Evolutionary conservation across 2,329 filamentous ascomycete genomes (phyloP), one percentile per base, ranked within the genome.

Genomic region (Talaromyces verruculosus): DNA sequence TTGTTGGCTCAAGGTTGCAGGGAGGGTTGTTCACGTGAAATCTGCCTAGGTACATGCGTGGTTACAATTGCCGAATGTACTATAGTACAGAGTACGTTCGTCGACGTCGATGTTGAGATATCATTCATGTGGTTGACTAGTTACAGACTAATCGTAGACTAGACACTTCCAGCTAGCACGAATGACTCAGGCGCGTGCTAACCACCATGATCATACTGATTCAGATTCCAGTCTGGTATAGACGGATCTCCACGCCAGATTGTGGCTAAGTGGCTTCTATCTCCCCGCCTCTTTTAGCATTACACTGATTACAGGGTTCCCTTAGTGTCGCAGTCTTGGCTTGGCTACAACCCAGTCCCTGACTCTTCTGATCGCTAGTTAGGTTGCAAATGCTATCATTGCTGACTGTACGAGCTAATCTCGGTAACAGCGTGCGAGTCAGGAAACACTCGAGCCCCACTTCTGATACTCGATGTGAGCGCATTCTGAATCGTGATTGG

Each of bases 131-230:
- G 22, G 22, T 49, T 49, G 45, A 8, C 45, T 28, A 47, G 10
- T 17, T 17, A 51, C 41, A n/a, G 17, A 33, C 28, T 33, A 33
- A 53, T 53, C 15, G 28, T 33, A n/a, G 25, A 25, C 53, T 57
- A 57, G 8, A 22, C 53, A 39, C 30, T 25, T 57, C 33, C 33
- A 57, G 53, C 53, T 57, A 57, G 53, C 33, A 37, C 33, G 19
- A 57, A 57, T 57, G 53, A 57, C 53, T 57, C 33, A 22, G 51
- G 53, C 11, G 28, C 30, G 25, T 55, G 28, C 51, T 33, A 35
- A 55, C 28, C 30, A 19, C 8, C 8, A 35, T 55, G 1, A 33
- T 35, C 7, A 13, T 53, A 19, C 22, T 19, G 25, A 35, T 33
- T 30, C 28, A 53, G 49, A n/a, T 19, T 35, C 25, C 11, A 28